Evolutionary conservation across 2,329 filamentous ascomycete genomes (phyloP).

Genomic region (Didymellaceae sp.): DNA sequence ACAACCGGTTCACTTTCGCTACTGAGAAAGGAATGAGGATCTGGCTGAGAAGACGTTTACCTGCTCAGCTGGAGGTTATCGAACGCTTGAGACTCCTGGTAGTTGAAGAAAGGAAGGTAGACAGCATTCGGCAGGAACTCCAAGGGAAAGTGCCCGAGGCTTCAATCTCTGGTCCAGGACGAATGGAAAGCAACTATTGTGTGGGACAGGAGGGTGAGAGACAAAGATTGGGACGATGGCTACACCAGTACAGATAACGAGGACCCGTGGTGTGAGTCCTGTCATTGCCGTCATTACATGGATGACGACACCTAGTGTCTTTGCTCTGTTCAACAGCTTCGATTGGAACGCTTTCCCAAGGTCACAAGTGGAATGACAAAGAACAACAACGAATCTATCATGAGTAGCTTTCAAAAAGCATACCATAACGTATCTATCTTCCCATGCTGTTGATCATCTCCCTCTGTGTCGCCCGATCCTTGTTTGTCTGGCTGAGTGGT

Average conservation of each 20-base stretch:
- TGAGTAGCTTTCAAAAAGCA: not conserved
- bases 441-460: conserved; percentile 76
- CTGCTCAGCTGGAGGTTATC: not conserved
- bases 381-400: too few species aligned
- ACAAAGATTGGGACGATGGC: not conserved
- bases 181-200: not conserved
- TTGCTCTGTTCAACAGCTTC: not conserved
- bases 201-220: not conserved
- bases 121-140: not conserved
- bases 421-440: conserved; percentile 21
- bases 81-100: not conserved
- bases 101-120: not conserved
- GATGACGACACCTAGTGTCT: not conserved
- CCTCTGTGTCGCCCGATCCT: conserved; percentile 82
- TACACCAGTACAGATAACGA: conserved; percentile 1
- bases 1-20: not conserved
- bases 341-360: not conserved
- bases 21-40: not conserved
- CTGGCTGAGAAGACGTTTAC: not conserved
- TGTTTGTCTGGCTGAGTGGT: conserved; percentile 81
- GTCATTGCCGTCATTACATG: not conserved
- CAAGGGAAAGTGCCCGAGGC: not conserved
- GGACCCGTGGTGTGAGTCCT: not conserved
- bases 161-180: not conserved
- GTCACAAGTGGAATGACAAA: too few species aligned